Base-by-base conservation (phyloP, 352 stramenopile genomes). In the Phytophthora sojae region DNA sequence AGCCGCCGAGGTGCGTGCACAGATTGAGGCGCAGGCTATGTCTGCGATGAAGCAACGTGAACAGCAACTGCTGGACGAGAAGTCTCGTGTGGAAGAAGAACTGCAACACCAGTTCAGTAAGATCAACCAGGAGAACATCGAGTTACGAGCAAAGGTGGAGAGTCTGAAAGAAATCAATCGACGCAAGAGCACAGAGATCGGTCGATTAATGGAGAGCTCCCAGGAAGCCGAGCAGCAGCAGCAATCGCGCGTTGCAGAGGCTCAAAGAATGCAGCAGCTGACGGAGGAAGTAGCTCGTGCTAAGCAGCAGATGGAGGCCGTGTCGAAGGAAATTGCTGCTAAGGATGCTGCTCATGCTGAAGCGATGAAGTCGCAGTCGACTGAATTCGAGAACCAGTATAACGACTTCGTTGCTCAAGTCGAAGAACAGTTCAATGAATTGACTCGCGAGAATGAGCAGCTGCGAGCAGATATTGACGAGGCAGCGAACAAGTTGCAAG, bases 351-450 rank as follows among this genome's bases (percentile, higher is more conserved):
- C 71, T 21, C 74, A 86, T 45, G 61, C 76, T 11, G 81, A 91
- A 68, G 73, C 74, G 3, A 57, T 94, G 30, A 80, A 80, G 49
- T 64, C 68, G 7, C 86, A 92, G 47, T 69, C 71, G 60, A 71
- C 57, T 21, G 78, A 88, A 32, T 88, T 89, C 26, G 83, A 94
- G 56, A 69, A 49, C 6, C 81, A 92, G 65, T 90, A 90, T 60
- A 90, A 79, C 37, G 76, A 84, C 4, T 83, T 86, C 4, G 78
- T 84, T 9, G 55, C 67, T 4, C 82, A 92, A 61, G 83, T 91
- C 1, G 72, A 89, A 61, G 72, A 55, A 6, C 77, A 90, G 30
- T 79, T 86, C 21, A 73, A 75, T n/a, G 76, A 85, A 21, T 73
- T 84, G 54, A 85, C 69, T 9, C 55, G 62, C 32, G 84, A 94